phyloP scores from a whole-genome alignment of 306 rosid genomes.

The Corylus heterophylla region DNA sequence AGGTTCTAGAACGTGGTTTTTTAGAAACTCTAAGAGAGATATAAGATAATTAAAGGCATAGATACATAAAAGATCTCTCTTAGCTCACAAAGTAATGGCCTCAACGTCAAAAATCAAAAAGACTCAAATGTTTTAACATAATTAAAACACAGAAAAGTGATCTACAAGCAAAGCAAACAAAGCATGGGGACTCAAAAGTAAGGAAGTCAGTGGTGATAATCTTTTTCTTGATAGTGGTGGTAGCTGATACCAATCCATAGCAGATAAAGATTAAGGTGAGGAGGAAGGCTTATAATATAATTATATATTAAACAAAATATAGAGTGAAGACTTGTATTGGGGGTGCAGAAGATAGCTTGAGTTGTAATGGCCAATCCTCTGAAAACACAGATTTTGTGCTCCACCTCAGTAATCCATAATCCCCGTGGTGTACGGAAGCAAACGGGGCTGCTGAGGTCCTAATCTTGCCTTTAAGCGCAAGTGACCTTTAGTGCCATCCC shows the following conservation, averaged over 20 bases:
- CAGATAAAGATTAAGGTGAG: not conserved
- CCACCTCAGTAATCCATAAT: constrained; percentile 66
- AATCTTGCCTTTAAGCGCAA: not conserved
- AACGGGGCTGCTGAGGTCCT: not conserved
- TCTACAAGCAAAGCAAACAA: not conserved
- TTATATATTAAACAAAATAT: constrained; percentile 2
- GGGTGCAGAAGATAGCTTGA: constrained; percentile 40
- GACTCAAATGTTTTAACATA: no score
- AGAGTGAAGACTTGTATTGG: constrained; percentile 23
- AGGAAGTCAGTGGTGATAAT: no score
- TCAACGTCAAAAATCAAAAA: no score
- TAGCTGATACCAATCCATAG: constrained; percentile 3
- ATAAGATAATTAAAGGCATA: no score
- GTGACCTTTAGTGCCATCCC: not conserved
- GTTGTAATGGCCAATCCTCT: constrained; percentile 29
- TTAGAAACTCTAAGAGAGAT: no score
- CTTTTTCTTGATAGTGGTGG: not conserved
- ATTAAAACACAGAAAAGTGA: no score
- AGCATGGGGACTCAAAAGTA: not conserved
- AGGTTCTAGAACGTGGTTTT: no score
- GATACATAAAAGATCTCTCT: no score
- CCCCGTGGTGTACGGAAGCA: constrained; percentile 5
- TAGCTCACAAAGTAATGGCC: no score
- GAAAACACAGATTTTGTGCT: constrained; percentile 48
- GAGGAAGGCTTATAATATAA: constrained; percentile 8